Conservation (phyloP, 441 rosid genomes). For the Erysimum cheiri region DNA sequence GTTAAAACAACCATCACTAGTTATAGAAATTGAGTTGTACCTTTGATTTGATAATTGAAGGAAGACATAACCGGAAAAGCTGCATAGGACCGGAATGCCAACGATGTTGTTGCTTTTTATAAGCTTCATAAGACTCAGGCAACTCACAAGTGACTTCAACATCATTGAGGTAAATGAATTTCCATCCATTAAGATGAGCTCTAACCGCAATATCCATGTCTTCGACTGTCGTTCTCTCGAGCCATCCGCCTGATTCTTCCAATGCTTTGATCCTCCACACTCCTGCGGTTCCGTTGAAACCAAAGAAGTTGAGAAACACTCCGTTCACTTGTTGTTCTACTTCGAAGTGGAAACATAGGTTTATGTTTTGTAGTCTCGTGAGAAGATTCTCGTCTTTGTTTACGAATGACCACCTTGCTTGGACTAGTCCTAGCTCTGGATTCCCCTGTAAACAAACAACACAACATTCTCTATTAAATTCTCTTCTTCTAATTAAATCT, state of each 20-base stretch:
- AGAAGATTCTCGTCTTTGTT: conserved; percentile 94
- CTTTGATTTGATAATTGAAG: conserved; percentile 78
- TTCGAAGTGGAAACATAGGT: conserved; percentile 91
- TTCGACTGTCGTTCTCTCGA: conserved; percentile 92
- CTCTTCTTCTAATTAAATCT: conserved; percentile 9
- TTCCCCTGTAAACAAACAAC: conserved; percentile 61
- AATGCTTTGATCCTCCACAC: conserved; percentile 94
- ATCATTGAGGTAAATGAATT: conserved; percentile 79
- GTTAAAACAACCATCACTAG: not conserved
- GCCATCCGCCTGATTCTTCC: conserved; percentile 95
- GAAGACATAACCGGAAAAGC: conserved; percentile 85
- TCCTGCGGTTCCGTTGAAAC: conserved; percentile 96
- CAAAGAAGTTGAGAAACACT: conserved; percentile 76
- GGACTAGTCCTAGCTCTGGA: conserved; percentile 83
- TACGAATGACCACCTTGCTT: conserved; percentile 92
- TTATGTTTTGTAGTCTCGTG: conserved; percentile 87
- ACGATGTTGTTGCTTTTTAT: conserved; percentile 92
- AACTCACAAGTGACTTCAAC: conserved; percentile 84
- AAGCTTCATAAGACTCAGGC: conserved; percentile 94
- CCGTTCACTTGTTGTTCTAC: conserved; percentile 97
- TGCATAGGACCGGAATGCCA: conserved; percentile 99
- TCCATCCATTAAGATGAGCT: conserved; percentile 92
- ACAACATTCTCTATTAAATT: not conserved
- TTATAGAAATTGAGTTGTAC: conserved; percentile 37
- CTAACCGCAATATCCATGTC: conserved; percentile 97